phyloP scores from a whole-genome alignment of 2,329 filamentous ascomycete species.

The Plenodomus lindquistii region DNA sequence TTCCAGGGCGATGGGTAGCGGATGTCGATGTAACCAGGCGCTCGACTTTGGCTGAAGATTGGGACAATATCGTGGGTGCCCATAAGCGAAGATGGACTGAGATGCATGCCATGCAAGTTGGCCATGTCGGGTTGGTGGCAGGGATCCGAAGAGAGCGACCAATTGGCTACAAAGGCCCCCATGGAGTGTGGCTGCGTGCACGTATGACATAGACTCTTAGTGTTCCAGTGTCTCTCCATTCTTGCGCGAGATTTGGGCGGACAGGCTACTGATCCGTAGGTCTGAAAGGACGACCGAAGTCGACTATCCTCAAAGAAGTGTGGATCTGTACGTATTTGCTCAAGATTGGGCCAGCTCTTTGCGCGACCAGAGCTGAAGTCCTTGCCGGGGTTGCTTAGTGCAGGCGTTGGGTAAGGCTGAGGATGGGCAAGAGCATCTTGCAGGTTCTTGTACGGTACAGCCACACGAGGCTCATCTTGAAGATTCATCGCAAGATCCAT shows the following conservation, averaged over 20 bases:
- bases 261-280: slow-evolving; percentile 58
- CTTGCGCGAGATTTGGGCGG: slow-evolving; percentile 64
- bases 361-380: slow-evolving; percentile 47
- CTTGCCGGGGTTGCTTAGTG: slow-evolving; percentile 22
- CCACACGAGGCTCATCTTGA: slow-evolving; percentile 63
- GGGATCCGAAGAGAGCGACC: slow-evolving; percentile 66
- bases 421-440: slow-evolving; percentile 32
- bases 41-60: slow-evolving; percentile 75
- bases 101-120: slow-evolving; percentile 73
- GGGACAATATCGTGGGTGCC: slow-evolving; percentile 69
- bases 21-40: slow-evolving; percentile 74
- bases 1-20: slow-evolving; percentile 70
- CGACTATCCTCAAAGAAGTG: slow-evolving; percentile 40
- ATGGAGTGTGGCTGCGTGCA: slow-evolving; percentile 68
- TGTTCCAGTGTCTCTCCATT: slow-evolving; percentile 64
- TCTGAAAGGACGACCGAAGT: slow-evolving; percentile 46
- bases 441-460: slow-evolving; percentile 51
- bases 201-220: slow-evolving; percentile 64
- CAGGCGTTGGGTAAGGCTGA: slow-evolving; percentile 25
- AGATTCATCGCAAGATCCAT: slow-evolving; percentile 67
- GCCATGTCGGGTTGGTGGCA: slow-evolving; percentile 79
- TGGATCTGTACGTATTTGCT: slow-evolving; percentile 28
- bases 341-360: slow-evolving; percentile 41
- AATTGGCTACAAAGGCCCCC: slow-evolving; percentile 68
- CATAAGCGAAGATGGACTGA: slow-evolving; percentile 65